Evolutionary conservation across 331 rosid species (phyloP), one percentile per base, ranked within the genome.

Genomic region (Stylosanthes scabra): DNA sequence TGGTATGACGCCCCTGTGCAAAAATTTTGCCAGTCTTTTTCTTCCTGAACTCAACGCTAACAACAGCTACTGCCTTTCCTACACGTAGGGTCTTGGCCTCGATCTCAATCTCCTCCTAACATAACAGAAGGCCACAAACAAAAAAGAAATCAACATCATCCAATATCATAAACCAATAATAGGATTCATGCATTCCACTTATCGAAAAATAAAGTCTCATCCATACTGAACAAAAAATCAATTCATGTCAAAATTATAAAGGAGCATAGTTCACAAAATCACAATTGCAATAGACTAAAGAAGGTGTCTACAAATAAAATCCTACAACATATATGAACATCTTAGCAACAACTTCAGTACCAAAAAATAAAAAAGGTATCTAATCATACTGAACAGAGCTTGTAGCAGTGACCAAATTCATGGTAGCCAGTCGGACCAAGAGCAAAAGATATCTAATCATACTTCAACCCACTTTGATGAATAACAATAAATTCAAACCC

Each of bases 1-100:
- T 88, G 70, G 97, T 91, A 78, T 89, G 99, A 46, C 97, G 97
- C 3, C 99, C 97, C 69, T 85, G 93, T 2, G 96, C 99, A 25
- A 94, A 74, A 68, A 94, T 63, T 79, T 88, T 90, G 49, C 96
- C 92, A 0, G 89, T 91, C 68, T 77, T 66, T 74, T 91, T 94
- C 82, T 83, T 94, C 85, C 85, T 88, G 40, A 94, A 80, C 86
- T 89, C 95, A 9, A 94, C 93, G 8, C 89, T 94, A 8, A 80
- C 76, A 7, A 87, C 90, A 13, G 87, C 97, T 16, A 89, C 56
- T 41, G 74, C 73, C 68, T 86, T 94, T 25, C 97, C 98, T 40
- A 94, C 72, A 25, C 95, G 90, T 39, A 94, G 69, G 51, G 77
- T 74, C 83, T 71, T 89, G 50, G 88, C 84, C 44, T 93, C 96